A percentile compares a stretch with the other conserved stretches of the same genome.
Evolutionary conservation across 495 filamentous ascomycete species (phyloP).

Genomic region (Amphirosellinia nigrospora): DNA sequence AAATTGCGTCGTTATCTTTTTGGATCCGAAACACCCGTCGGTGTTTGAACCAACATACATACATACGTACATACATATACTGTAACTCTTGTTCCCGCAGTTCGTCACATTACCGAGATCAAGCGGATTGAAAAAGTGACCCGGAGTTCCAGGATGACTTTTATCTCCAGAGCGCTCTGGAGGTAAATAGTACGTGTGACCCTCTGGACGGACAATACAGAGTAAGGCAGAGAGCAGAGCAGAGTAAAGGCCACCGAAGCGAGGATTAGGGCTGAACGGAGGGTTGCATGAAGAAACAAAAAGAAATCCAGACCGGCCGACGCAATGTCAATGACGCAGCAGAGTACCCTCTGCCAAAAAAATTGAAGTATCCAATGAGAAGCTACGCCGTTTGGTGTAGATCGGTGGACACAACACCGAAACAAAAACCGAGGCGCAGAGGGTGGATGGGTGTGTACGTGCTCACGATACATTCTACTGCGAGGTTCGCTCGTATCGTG

Average conservation of each 20-base stretch:
- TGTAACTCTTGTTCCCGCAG: not conserved
- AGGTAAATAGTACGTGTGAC: not conserved
- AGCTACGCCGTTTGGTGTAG: not conserved
- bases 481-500: not conserved
- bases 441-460: not conserved
- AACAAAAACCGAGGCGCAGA: not conserved
- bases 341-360: not conserved
- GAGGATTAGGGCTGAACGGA: conserved; percentile 17
- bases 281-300: too few relatives aligned
- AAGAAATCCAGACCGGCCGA: conserved; percentile 21
- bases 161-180: not conserved
- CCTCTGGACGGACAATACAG: not conserved
- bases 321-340: conserved; percentile 8
- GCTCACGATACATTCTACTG: not conserved
- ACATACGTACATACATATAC: too few relatives aligned
- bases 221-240: not conserved
- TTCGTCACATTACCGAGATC: not conserved
- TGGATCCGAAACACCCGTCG: not conserved
- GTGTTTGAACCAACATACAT: not conserved
- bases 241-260: not conserved
- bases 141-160: not conserved
- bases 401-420: not conserved
- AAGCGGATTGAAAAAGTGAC: not conserved
- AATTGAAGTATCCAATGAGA: conserved; percentile 1
- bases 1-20: not conserved